A percentile compares a stretch with the other conserved stretches of the same genome.
Evolutionary conservation across 2,329 filamentous ascomycete genomes (phyloP).

Genomic region (Beauveria australis): DNA sequence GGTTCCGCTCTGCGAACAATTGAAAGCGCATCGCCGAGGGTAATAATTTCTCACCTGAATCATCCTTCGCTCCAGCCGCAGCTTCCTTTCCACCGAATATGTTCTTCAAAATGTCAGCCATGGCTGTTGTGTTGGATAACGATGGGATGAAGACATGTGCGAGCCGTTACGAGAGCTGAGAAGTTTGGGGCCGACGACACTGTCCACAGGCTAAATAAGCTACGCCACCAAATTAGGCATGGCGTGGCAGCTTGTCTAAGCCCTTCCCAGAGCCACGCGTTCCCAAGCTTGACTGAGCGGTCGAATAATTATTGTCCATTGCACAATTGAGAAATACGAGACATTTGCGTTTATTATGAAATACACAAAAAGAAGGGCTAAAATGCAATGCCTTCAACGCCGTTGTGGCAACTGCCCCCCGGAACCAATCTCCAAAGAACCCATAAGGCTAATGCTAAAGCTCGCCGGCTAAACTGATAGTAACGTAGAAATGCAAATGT

Average conservation of each 20-base stretch:
- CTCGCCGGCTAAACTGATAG: neutral
- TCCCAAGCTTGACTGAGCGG: neutral
- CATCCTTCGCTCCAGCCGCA: slow-evolving; percentile 41
- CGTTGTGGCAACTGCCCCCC: neutral
- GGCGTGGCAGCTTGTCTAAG: neutral
- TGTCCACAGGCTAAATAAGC: neutral
- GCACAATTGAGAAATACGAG: neutral
- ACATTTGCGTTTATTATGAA: neutral
- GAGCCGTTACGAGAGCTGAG: slow-evolving; percentile 9
- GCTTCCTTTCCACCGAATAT: slow-evolving; percentile 59
- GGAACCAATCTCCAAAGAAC: neutral
- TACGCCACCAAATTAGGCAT: slow-evolving; percentile 5
- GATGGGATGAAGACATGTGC: slow-evolving; percentile 11
- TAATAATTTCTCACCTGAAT: slow-evolving; percentile 49
- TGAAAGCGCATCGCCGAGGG: neutral
- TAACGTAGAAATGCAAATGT: neutral
- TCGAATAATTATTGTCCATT: neutral
- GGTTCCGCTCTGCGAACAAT: neutral
- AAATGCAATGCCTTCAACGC: neutral
- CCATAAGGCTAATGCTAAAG: slow-evolving; percentile 4
- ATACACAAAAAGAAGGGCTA: neutral
- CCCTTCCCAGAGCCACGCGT: neutral
- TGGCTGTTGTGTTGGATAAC: slow-evolving; percentile 26
- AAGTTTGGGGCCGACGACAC: slow-evolving; percentile 1
- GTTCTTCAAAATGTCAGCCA: slow-evolving; percentile 57